Evolutionary conservation across 495 filamentous ascomycete genomes (phyloP), one percentile per base, ranked within the genome.

Genomic region (Penicillium odoratum): DNA sequence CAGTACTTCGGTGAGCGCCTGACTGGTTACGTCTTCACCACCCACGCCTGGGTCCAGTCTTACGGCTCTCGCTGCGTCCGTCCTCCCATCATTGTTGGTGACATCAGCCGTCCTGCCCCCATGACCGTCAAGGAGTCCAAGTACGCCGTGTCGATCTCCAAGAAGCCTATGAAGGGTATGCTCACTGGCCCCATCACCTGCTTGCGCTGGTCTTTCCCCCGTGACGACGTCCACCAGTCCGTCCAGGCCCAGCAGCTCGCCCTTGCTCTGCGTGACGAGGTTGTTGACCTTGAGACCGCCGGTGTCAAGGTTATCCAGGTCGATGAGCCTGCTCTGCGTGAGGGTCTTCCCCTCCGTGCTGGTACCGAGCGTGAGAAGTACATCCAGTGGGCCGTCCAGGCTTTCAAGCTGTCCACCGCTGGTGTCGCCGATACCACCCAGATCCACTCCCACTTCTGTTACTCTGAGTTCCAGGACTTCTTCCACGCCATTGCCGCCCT

Each of bases 91-190:
- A 89, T 98, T 67, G 94, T 98, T 66, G 94, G 94, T 78, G 94
- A 98, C 71, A 90, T 98, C 77, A 97, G 92, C 56, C 93, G 94
- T 66, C 94, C 94, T 30, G 85, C 83, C 57, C 90, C 94, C 51
- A 98, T 98, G 95, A 97, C 95, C 60, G 94, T 98, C 77, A 98
- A 98, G 87, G 94, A 98, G 85, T 96, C 92, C 73, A 94, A 98
- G 83, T 98, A 96, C 75, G 94, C 94, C 62, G 92, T 89, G 55
- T 92, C 90, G 42, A 85, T 97, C 79, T 91, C 93, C 72, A 93
- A 89, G 81, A 97, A 97, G 85, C 93, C 94, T 74, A 98, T 94
- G 91, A 98, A 98, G 89, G 94, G 94, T 75, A 98, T 98, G 94
- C 88, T 98, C 72, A 98, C 94, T 76, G 94, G 94, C 49, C 94